Evolutionary conservation across 768 basidiomycete genomes (phyloP).

Genomic region (Collybia sordida): DNA sequence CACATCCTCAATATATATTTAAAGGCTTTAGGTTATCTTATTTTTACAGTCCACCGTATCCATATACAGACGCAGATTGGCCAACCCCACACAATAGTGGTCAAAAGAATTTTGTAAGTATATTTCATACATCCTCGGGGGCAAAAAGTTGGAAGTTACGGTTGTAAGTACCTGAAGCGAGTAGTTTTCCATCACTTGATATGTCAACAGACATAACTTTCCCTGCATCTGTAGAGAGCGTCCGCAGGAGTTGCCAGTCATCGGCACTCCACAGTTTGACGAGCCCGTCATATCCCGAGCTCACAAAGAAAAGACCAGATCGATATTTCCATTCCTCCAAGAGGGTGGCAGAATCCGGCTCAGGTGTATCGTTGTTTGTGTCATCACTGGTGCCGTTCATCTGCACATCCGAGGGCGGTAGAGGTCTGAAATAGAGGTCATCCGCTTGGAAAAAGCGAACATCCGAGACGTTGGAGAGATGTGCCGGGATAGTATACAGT

Average conservation of each 20-base stretch:
- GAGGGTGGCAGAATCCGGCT: constrained; percentile 33
- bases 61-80: too few relatives aligned
- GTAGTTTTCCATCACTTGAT: constrained; percentile 74
- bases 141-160: constrained; percentile 93
- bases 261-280: constrained; percentile 98
- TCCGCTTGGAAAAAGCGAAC: constrained; percentile 88
- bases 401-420: constrained; percentile 38
- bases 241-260: constrained; percentile 92
- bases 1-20: constrained; percentile 15
- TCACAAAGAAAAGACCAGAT: constrained; percentile 90
- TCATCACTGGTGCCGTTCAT: constrained; percentile 50
- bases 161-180: constrained; percentile 91
- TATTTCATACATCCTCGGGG: constrained; percentile 55
- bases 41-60: constrained; percentile 14
- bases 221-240: constrained; percentile 91
- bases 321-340: constrained; percentile 78
- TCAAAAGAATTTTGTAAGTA: constrained; percentile 13
- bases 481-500: constrained; percentile 95
- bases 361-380: constrained; percentile 33
- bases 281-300: constrained; percentile 91
- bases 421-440: constrained; percentile 45
- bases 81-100: too few relatives aligned
- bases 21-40: constrained; percentile 6
- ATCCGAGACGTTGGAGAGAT: constrained; percentile 93
- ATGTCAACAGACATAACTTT: constrained; percentile 99